These are phyloP conservation scores for Euphorbia corollata DNA, from an alignment of 441 rosid genomes.

Conservation along the genomic window DNA sequence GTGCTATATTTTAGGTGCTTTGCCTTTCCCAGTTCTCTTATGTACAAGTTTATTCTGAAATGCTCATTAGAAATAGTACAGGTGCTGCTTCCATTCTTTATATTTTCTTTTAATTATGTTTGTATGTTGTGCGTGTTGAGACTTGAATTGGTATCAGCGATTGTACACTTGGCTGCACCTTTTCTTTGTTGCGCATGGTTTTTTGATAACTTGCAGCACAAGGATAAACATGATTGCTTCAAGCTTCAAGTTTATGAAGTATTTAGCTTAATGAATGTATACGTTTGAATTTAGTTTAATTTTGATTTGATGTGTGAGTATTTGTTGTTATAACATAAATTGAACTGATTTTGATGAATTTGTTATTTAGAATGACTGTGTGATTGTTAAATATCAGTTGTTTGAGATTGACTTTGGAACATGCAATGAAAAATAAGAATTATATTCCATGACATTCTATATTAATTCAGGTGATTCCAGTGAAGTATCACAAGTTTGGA, in stretches of 20 bases:
- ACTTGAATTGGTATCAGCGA: not conserved
- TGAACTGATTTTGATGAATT: no score
- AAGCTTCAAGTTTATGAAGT: not conserved
- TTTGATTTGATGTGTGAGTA: no score
- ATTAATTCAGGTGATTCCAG: no score
- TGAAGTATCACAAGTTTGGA: no score
- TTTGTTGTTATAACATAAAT: no score
- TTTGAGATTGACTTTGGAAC: no score
- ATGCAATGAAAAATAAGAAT: no score
- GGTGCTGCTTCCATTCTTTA: not conserved
- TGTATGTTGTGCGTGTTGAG: not conserved
- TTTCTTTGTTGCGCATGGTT: not conserved
- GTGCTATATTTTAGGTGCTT: conserved; percentile 84
- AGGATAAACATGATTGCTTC: not conserved
- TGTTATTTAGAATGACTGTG: no score
- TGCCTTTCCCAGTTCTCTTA: not conserved
- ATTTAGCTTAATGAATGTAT: not conserved
- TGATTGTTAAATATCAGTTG: no score
- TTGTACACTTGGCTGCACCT: not conserved
- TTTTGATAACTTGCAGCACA: not conserved
- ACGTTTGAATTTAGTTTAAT: not conserved
- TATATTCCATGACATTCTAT: no score
- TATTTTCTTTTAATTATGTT: not conserved
- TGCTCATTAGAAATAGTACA: not conserved
- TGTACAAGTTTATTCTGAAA: not conserved